Evolutionary conservation across 306 rosid genomes (phyloP), one percentile per base, ranked within the genome.

Genomic region (Vigna reflexopilosa): DNA sequence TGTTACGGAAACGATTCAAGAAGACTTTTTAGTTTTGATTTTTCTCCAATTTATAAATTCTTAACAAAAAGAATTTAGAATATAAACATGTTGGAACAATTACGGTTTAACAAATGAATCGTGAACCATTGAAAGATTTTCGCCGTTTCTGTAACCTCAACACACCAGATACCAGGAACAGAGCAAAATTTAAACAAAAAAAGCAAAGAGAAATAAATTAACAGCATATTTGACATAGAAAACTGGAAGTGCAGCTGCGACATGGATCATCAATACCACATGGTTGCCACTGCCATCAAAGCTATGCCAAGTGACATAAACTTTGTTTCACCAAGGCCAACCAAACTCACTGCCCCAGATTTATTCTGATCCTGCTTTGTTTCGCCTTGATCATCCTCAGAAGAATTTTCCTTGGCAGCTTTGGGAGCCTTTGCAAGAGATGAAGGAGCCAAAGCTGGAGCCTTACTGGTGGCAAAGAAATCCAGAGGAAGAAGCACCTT

Each of bases 401-500:
- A 45, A 0, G 83, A 62, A 22, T 77, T 72, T 2, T 36, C 85
- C 17, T 83, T 85, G 42, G 78, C 69, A 6, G 89, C 72, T 82
- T 84, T 86, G 22, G 87, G 87, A 10, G 84, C 75, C 42, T 89
- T 80, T 2, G 82, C 85, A 48, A 79, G 73, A 28, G 86, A 30
- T 1, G 86, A 54, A 2, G 89, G 91, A 12, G 90, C 84, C 5
- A 86, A 80, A 2, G 96, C 81, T 0, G 89, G 87, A 0, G 93
- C 81, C 81, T 78, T 57, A 5, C 24, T 88, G 1, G 93, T 80
- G 1, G 51, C 73, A 20, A 88, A 86, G 81, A 88, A 57, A 10
- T 87, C 93, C 6, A 80, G 65, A 19, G 97, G 97, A 73, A 86
- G 86, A 42, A 91, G 88, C 50, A 91, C 97, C 48, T 82, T 86